Conservation (phyloP, 306 rosid genomes). For the Fragaria nilgerrensis region DNA sequence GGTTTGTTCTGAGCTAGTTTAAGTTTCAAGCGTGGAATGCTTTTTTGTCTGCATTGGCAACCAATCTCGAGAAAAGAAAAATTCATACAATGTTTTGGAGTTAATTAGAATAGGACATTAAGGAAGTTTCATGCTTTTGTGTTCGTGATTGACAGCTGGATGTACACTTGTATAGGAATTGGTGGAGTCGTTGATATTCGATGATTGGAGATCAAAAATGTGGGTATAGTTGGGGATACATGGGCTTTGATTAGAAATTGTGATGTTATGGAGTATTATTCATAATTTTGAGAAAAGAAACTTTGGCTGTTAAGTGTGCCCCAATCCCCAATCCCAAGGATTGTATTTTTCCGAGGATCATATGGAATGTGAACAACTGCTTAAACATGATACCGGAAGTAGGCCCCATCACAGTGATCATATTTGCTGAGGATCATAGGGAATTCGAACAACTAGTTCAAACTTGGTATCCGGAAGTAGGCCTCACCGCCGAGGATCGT, state of each 20-base stretch:
- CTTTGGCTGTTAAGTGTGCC: neutral
- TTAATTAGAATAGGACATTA: neutral
- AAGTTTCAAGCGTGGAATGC: neutral
- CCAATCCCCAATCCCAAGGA: neutral
- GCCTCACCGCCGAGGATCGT: neutral
- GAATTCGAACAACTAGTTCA: neutral
- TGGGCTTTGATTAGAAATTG: neutral
- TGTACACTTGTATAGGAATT: neutral
- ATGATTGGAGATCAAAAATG: neutral
- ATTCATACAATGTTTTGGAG: neutral
- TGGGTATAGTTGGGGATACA: neutral
- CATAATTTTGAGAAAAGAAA: neutral
- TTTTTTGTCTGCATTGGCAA: neutral
- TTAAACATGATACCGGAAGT: neutral
- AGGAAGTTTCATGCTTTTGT: neutral
- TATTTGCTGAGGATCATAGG: neutral
- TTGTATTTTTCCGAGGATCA: neutral
- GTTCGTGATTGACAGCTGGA: neutral
- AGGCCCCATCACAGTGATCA: neutral
- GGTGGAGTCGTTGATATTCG: neutral
- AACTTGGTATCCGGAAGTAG: neutral
- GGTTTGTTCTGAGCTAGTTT: neutral
- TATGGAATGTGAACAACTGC: neutral
- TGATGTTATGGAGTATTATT: neutral
- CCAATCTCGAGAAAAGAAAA: neutral